Conservation (phyloP, 768 basidiomycete species). For the Leccinum fibrillosum region DNA sequence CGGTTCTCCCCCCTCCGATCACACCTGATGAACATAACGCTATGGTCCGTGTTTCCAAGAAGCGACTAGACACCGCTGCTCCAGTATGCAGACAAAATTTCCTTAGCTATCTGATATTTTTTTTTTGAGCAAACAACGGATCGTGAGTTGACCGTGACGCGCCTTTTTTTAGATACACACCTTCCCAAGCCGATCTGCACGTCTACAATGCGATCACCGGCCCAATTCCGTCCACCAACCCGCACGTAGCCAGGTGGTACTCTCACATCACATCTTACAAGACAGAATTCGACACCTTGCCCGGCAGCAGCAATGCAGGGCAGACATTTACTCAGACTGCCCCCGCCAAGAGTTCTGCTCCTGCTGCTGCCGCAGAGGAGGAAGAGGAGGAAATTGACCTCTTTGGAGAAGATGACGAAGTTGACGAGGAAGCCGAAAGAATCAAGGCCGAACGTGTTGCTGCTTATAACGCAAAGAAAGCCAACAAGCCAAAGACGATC, state of each 20-base stretch:
- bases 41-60: constrained; percentile 98
- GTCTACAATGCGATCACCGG: constrained; percentile 80
- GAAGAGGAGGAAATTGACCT: constrained; percentile 80
- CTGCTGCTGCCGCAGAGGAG: constrained; percentile 38
- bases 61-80: constrained; percentile 89
- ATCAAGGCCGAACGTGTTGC: constrained; percentile 92
- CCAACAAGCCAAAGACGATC: constrained; percentile 77
- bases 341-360: constrained; percentile 39
- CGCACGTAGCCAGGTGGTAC: constrained; percentile 89
- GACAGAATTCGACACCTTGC: constrained; percentile 70
- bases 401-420: constrained; percentile 82
- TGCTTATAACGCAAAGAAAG: constrained; percentile 92
- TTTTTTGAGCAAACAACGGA: neutral
- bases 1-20: constrained; percentile 12
- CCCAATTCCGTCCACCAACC: constrained; percentile 62
- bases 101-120: constrained; percentile 72
- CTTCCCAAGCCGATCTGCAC: constrained; percentile 91
- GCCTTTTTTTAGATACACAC: constrained; percentile 61
- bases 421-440: constrained; percentile 80
- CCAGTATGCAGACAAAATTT: constrained; percentile 66
- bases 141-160: constrained; percentile 4
- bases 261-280: constrained; percentile 87
- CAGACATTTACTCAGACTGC: constrained; percentile 63
- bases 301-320: constrained; percentile 83
- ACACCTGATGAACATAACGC: constrained; percentile 64